Evolutionary conservation across 257 asterid genomes (phyloP).

Genomic region (Solanum lycopersicoides): DNA sequence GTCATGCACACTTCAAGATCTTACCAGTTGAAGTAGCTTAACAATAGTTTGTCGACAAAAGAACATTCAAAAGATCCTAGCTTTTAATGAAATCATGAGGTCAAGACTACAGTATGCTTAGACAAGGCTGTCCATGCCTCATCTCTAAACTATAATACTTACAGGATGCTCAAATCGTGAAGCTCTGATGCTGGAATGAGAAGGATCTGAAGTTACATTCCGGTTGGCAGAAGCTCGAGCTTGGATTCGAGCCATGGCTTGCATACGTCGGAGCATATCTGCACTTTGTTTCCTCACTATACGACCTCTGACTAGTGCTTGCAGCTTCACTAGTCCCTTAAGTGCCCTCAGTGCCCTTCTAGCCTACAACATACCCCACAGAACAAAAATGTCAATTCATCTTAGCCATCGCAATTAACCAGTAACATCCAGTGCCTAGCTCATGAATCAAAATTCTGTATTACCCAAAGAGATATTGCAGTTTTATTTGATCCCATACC

Average conservation of each 20-base stretch:
- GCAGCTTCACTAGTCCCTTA: conserved; percentile 89
- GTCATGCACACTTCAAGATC: not conserved
- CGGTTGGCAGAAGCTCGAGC: conserved; percentile 84
- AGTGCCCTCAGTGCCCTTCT: conserved; percentile 88
- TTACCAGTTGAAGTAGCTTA: not conserved
- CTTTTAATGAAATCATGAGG: not conserved
- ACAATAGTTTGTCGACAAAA: not conserved
- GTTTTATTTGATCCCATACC: not conserved
- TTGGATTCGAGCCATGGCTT: conserved; percentile 92
- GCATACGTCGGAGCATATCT: conserved; percentile 86
- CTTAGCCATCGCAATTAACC: not conserved
- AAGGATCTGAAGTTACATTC: conserved; percentile 20
- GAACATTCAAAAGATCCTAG: not conserved
- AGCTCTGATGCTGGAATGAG: conserved; percentile 15
- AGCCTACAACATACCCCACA: conserved; percentile 41
- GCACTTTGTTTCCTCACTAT: conserved; percentile 85
- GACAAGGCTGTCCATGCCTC: not conserved
- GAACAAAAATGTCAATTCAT: not conserved
- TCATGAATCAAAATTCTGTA: not conserved
- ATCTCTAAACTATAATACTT: conserved; percentile 5
- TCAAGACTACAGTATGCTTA: not conserved
- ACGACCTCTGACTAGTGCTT: conserved; percentile 87
- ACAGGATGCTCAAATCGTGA: conserved; percentile 28
- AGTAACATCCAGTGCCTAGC: not conserved
- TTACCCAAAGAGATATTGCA: not conserved